Conservation (phyloP, 352 stramenopile genomes). For the Globisporangium parvum region DNA sequence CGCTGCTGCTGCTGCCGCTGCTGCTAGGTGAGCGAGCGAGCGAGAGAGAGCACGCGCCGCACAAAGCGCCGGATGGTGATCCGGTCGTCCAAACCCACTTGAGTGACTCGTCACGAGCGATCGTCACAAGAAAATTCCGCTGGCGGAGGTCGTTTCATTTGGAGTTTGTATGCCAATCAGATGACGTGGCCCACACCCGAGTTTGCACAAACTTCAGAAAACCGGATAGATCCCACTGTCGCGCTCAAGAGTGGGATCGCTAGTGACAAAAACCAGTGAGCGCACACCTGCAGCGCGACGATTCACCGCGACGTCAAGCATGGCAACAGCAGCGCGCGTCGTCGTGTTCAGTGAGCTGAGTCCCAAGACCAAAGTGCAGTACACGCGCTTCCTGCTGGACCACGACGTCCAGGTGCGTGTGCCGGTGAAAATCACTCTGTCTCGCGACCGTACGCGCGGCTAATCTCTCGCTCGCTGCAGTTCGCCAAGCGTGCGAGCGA, state of each 20-base stretch:
- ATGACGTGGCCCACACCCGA: not conserved
- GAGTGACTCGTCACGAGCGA: not conserved
- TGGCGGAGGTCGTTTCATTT: not conserved
- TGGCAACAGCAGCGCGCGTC: constrained; percentile 23
- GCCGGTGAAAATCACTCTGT: too few species aligned
- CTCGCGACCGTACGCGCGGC: too few species aligned
- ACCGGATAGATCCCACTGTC: too few species aligned
- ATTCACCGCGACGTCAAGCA: too few species aligned
- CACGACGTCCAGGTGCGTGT: constrained; percentile 44
- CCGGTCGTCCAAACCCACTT: not conserved
- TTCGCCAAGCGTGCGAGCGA: constrained; percentile 46
- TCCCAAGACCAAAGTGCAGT: constrained; percentile 44
- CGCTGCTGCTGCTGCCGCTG: not conserved
- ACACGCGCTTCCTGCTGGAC: constrained; percentile 67
- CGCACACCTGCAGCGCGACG: too few species aligned
- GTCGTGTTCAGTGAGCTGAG: constrained; percentile 66
- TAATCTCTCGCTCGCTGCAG: constrained; percentile 20
- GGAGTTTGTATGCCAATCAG: not conserved
- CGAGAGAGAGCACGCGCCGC: not conserved
- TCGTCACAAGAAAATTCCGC: constrained; percentile 36
- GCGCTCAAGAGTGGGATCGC: too few species aligned
- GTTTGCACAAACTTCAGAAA: constrained; percentile 16
- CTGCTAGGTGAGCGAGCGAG: not conserved
- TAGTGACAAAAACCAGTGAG: too few species aligned
- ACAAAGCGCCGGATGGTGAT: not conserved